A percentile compares a stretch with the other conserved stretches of the same genome.
Evolutionary conservation across 306 rosid genomes (phyloP).

Genomic region (Clitoria ternatea): DNA sequence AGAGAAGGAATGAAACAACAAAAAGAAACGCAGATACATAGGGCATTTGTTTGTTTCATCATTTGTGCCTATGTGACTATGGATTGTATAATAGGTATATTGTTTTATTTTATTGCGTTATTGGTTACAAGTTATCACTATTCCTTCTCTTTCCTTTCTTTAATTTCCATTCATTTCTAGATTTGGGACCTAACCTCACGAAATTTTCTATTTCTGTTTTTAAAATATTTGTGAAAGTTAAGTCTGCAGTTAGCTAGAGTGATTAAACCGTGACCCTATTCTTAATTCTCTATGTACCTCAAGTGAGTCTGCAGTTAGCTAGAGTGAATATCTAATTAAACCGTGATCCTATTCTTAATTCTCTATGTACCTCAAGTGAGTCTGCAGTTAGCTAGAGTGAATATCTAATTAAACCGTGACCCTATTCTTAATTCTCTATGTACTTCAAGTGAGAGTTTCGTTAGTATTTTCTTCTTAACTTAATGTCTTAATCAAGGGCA

Average conservation of each 20-base stretch:
- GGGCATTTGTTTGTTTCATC: constrained; percentile 14
- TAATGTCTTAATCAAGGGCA: too few species aligned
- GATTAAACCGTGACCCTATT: not conserved
- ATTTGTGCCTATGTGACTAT: not conserved
- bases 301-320: too few species aligned
- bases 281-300: not conserved
- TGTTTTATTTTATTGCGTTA: too few species aligned
- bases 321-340: too few species aligned
- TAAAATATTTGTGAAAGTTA: too few species aligned
- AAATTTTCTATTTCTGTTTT: not conserved
- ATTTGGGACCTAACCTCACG: not conserved
- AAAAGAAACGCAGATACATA: not conserved
- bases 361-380: too few species aligned
- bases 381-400: too few species aligned
- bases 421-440: too few species aligned
- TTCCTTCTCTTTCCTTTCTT: not conserved
- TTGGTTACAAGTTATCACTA: not conserved
- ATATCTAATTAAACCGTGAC: too few species aligned
- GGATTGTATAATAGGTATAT: not conserved
- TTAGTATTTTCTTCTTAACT: too few species aligned
- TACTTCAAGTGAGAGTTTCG: too few species aligned
- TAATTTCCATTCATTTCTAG: not conserved
- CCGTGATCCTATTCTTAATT: too few species aligned
- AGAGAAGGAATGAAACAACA: not conserved
- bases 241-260: not conserved